Evolutionary conservation across 1,139 yeast species (phyloP).

Genomic region (Geotrichum siamense): DNA sequence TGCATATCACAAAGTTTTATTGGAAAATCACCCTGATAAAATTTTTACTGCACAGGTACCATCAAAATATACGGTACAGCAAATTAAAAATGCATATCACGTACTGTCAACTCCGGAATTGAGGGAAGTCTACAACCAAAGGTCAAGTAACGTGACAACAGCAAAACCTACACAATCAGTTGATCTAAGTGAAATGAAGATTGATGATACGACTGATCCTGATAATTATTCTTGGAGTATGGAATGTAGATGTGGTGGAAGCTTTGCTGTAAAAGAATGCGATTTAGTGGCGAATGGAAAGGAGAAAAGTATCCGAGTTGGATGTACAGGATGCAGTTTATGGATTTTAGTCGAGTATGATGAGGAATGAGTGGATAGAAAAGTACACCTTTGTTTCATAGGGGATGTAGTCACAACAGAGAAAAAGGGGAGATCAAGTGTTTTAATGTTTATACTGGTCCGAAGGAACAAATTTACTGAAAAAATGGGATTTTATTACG

Average conservation of each 20-base stretch:
- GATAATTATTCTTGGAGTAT: constrained; percentile 39
- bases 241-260: constrained; percentile 63
- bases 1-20: constrained; percentile 56
- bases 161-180: constrained; percentile 46
- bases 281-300: constrained; percentile 49
- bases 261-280: constrained; percentile 53
- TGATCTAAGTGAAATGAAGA: constrained; percentile 49
- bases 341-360: constrained; percentile 73
- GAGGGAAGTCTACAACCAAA: constrained; percentile 45
- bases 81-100: constrained; percentile 54
- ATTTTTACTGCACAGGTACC: constrained; percentile 31
- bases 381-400: no score
- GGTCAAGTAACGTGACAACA: constrained; percentile 40
- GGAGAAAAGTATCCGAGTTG: constrained; percentile 62
- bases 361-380: no score
- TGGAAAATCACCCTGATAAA: constrained; percentile 74
- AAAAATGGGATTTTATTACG: no score
- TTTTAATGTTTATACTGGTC: no score
- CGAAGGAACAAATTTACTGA: no score
- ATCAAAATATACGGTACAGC: constrained; percentile 15
- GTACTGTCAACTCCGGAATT: constrained; percentile 40
- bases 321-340: constrained; percentile 72
- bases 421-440: no score
- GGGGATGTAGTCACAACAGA: no score
- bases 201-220: constrained; percentile 27